phyloP scores from a whole-genome alignment of 331 rosid species.

The Cucumis variabilis region DNA sequence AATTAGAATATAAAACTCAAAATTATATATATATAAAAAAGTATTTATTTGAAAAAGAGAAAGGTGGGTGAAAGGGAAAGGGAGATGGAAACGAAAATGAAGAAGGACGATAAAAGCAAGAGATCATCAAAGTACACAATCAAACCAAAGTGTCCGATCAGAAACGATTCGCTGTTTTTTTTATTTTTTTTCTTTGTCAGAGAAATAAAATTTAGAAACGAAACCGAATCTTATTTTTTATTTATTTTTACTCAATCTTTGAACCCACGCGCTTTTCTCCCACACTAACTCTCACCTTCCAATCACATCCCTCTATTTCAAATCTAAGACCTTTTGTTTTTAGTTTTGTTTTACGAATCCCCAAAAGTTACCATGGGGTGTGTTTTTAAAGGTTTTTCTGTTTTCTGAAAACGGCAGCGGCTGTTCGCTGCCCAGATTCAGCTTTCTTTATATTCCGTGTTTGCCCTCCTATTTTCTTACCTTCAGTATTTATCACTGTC shows the following conservation, averaged over 20 bases:
- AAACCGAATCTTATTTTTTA: background rate
- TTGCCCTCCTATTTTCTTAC: background rate
- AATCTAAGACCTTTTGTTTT: background rate
- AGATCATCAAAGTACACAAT: slow-evolving; percentile 20
- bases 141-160: slow-evolving; percentile 28
- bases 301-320: slow-evolving; percentile 9
- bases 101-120: background rate
- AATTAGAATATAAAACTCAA: too few species aligned
- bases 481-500: background rate
- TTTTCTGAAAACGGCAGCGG: slow-evolving; percentile 3
- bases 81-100: too few species aligned
- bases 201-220: background rate
- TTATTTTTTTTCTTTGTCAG: background rate
- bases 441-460: slow-evolving; percentile 15
- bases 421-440: background rate
- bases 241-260: too few species aligned
- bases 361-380: background rate
- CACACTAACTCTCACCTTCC: background rate
- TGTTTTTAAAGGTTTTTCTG: background rate
- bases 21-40: too few species aligned
- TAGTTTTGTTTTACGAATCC: background rate
- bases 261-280: background rate
- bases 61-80: background rate
- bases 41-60: too few species aligned
- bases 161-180: slow-evolving; percentile 21